phyloP scores from a whole-genome alignment of 306 rosid species.

The Prinsepia uniflora region DNA sequence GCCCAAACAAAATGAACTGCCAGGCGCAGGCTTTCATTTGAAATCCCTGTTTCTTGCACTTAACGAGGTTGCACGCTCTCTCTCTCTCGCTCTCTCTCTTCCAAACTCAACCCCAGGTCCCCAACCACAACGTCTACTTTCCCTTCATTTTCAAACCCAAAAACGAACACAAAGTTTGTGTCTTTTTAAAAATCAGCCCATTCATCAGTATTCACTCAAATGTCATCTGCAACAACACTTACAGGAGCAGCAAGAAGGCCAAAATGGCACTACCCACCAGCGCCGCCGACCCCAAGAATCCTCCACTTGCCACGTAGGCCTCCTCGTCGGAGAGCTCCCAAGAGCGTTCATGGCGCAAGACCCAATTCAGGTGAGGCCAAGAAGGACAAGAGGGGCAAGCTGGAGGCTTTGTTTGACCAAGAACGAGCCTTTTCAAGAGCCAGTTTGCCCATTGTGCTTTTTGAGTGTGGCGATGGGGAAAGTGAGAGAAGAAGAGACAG shows the following conservation, averaged over 20 bases:
- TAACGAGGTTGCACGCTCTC: slow-evolving; percentile 93
- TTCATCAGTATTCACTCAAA: slow-evolving; percentile 6
- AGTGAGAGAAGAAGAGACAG: slow-evolving; percentile 54
- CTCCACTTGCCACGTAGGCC: slow-evolving; percentile 72
- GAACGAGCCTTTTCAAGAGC: slow-evolving; percentile 34
- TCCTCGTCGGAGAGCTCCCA: slow-evolving; percentile 55
- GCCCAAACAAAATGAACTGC: slow-evolving; percentile 6
- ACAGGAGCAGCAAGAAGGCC: slow-evolving; percentile 43
- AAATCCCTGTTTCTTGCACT: slow-evolving; percentile 67
- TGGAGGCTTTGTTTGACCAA: slow-evolving; percentile 59
- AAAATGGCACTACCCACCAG: slow-evolving; percentile 72
- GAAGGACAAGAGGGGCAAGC: slow-evolving; percentile 37
- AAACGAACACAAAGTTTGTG: not conserved
- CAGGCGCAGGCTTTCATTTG: slow-evolving; percentile 66
- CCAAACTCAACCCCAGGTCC: slow-evolving; percentile 4
- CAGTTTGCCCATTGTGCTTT: slow-evolving; percentile 44
- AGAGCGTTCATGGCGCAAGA: slow-evolving; percentile 21
- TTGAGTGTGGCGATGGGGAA: slow-evolving; percentile 36
- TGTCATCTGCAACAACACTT: slow-evolving; percentile 37
- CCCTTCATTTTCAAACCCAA: slow-evolving; percentile 19
- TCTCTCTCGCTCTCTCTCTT: slow-evolving; percentile 19
- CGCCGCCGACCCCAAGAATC: slow-evolving; percentile 75
- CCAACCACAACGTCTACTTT: not conserved
- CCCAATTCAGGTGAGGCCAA: slow-evolving; percentile 25
- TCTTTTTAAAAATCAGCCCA: not conserved